Percentiles rank a stretch among this genome's conserved stretches.
Evolutionary conservation across 345 rosid genomes (phyloP).

Genomic region (Salix exigua): DNA sequence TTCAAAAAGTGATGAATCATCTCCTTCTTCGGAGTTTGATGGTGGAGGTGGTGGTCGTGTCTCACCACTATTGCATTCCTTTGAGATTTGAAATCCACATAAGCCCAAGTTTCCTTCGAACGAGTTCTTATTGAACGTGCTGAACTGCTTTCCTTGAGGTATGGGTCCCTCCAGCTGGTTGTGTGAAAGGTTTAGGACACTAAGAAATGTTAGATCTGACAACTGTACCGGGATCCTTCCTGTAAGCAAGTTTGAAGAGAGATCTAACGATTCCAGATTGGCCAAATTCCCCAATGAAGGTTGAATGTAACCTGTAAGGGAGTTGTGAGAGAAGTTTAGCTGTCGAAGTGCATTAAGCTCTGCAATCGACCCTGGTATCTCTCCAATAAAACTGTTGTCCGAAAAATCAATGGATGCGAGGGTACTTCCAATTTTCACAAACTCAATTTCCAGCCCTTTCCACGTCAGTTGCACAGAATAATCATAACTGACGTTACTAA

Average conservation of each 20-base stretch:
- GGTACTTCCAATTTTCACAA: background rate
- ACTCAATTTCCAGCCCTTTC: background rate
- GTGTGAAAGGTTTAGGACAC: background rate
- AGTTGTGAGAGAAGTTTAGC: slow-evolving; percentile 11
- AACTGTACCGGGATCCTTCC: slow-evolving; percentile 4
- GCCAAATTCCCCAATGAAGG: background rate
- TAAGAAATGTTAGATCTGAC: background rate
- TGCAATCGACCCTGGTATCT: background rate
- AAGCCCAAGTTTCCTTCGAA: slow-evolving; percentile 10
- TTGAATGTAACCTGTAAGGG: background rate
- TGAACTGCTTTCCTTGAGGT: slow-evolving; percentile 3
- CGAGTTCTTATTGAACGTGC: background rate
- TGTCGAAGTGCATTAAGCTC: background rate
- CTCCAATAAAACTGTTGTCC: background rate
- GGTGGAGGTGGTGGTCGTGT: background rate
- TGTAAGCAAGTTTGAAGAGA: background rate
- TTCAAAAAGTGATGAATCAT: background rate
- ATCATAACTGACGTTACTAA: background rate
- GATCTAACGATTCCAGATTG: slow-evolving; percentile 7
- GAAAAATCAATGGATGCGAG: slow-evolving; percentile 1
- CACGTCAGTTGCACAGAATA: background rate
- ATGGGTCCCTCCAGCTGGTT: slow-evolving; percentile 5
- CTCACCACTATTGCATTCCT: background rate
- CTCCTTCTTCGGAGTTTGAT: background rate
- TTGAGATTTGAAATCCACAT: slow-evolving; percentile 15